Percentiles rank a stretch among this genome's conserved stretches.
phyloP scores from a whole-genome alignment of 140 eudicot genomes.

The Senecio squalidus region DNA sequence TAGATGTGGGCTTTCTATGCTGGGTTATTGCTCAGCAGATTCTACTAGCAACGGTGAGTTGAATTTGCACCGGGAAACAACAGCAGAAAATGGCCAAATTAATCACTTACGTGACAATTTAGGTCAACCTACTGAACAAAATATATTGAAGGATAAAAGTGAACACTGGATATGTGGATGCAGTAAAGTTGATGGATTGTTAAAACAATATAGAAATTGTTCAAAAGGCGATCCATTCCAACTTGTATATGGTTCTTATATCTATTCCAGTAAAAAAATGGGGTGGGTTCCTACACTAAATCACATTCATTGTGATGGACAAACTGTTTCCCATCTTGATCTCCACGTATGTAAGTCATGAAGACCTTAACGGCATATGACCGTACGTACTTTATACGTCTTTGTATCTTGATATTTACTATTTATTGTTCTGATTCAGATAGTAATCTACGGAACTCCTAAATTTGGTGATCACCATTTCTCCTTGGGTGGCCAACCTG shows the following conservation, averaged over 20 bases:
- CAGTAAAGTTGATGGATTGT: constrained; percentile 27
- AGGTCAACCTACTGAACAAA: not conserved
- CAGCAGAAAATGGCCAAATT: constrained; percentile 10
- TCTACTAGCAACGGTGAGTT: constrained; percentile 35
- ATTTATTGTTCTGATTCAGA: constrained; percentile 44
- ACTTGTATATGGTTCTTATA: constrained; percentile 35
- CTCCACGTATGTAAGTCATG: constrained; percentile 98
- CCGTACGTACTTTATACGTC: not conserved
- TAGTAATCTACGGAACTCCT: constrained; percentile 78
- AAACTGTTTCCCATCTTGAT: constrained; percentile 44
- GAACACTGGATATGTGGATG: constrained; percentile 42
- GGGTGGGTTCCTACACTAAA: constrained; percentile 57
- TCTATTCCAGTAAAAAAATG: constrained; percentile 16
- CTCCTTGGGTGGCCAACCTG: constrained; percentile 38
- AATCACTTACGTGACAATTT: constrained; percentile 4
- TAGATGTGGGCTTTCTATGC: constrained; percentile 42
- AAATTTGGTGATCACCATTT: constrained; percentile 78
- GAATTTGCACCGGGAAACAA: constrained; percentile 17
- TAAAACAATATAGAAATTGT: constrained; percentile 33
- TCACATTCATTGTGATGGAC: constrained; percentile 58
- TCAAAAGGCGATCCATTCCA: constrained; percentile 30
- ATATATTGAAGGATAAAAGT: constrained; percentile 8
- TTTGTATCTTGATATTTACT: constrained; percentile 21
- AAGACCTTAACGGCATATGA: constrained; percentile 21
- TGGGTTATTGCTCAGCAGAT: constrained; percentile 53